Evolutionary conservation across 164 flowering plant species (phyloP).

Genomic region (Kalanchoe fedtschenkoi): DNA sequence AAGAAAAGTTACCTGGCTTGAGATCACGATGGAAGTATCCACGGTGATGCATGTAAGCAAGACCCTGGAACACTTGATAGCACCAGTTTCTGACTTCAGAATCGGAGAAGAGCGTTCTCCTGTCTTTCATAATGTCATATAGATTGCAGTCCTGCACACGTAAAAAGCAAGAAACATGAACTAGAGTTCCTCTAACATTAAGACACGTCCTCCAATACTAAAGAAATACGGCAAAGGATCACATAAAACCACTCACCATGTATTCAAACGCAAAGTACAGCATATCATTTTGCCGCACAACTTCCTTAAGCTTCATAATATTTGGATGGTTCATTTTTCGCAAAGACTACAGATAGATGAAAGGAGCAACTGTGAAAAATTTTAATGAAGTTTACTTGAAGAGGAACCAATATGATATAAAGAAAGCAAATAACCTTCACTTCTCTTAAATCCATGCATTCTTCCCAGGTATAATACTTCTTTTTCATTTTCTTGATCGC

Average conservation of each 20-base stretch:
- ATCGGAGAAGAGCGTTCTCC: constrained; percentile 66
- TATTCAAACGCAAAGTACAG: constrained; percentile 85
- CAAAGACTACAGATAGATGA: constrained; percentile 49
- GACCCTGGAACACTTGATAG: constrained; percentile 96
- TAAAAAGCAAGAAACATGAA: neutral
- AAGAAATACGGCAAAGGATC: neutral
- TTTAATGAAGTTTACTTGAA: neutral
- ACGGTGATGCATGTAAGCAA: constrained; percentile 85
- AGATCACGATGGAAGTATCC: constrained; percentile 77
- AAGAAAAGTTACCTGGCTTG: constrained; percentile 2
- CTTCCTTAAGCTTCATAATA: constrained; percentile 94
- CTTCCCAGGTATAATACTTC: constrained; percentile 94
- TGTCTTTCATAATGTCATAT: constrained; percentile 86
- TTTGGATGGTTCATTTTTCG: constrained; percentile 87
- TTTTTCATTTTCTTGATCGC: constrained; percentile 96
- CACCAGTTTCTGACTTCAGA: constrained; percentile 89
- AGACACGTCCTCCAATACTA: neutral
- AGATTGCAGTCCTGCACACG: constrained; percentile 70
- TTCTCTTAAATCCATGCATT: constrained; percentile 89
- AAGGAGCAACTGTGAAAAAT: neutral
- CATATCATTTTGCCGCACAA: constrained; percentile 74
- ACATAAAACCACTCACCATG: constrained; percentile 43
- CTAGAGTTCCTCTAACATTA: neutral
- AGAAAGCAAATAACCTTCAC: constrained; percentile 52
- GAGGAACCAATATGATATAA: neutral